Base-by-base conservation (phyloP, 176 grass and related monocot species). In the Aegilops umbellulata region DNA sequence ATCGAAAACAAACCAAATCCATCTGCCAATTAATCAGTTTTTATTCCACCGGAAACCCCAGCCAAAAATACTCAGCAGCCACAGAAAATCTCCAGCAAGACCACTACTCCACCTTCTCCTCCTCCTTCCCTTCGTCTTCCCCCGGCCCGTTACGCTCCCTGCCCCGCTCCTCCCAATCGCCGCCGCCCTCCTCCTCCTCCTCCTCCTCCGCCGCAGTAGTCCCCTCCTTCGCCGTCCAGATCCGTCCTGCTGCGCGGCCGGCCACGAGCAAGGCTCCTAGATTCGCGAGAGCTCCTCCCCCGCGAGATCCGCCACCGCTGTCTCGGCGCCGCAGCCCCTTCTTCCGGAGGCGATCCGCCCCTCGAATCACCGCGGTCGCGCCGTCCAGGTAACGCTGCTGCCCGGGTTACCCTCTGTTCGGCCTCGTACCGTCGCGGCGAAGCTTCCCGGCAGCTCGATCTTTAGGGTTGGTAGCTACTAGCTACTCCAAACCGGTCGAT, bases 51-150 rank as follows among this genome's bases (percentile, higher is more conserved):
- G 26, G 16, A 67, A 36, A 63, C 14, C 79, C 62, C 53, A 57
- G 7, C 7, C 7, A 24, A 61, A 44, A 44, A 44, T 16, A 29
- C 27, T 16, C 34, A 35, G 20, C 60, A 62, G 79, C 89, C 89
- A 66, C 74, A 90, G 80, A 90, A 90, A 90, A 90, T 90, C 79
- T 66, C 14, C 62, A 79, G 65, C 47, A 62, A 82, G 83, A 82
- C 53, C 80, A 46, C 74, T 8, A 79, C 80, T 78, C 23, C 79
- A 8, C 42, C 74, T 71, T 64, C 66, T 65, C 67, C 32, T 82
- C 88, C 68, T 75, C 23, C 31, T 10, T 3, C 47, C 1, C 53
- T 72, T 42, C 74, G 26, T 69, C 31, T 14, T 25, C 74, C 46
- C 13, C 22, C 68, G 22, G 65, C 58, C 80, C 58, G 79, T 83